Conservation (phyloP, 169 alveolate species). For the Cryptosporidium parvum region DNA sequence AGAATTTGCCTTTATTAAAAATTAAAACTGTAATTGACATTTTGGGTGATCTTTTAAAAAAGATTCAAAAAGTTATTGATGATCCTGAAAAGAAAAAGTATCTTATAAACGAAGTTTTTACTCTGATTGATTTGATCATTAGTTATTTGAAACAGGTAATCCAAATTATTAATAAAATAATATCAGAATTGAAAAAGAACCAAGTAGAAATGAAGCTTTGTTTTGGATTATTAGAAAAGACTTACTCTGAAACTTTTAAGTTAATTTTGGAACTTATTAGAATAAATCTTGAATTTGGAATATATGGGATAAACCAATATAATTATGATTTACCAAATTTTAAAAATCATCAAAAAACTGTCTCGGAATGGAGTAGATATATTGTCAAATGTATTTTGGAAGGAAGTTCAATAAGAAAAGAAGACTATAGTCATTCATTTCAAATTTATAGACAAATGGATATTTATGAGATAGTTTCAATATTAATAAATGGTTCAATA, state of each 20-base stretch:
- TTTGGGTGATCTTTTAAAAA: neutral
- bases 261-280: neutral
- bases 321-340: neutral
- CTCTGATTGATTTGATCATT: neutral
- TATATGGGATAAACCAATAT: neutral
- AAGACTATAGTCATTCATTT: neutral
- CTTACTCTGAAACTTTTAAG: neutral
- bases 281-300: slow-evolving; percentile 31
- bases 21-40: neutral
- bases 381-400: slow-evolving; percentile 33
- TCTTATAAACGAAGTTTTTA: neutral
- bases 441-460: slow-evolving; percentile 49
- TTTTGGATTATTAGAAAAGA: neutral
- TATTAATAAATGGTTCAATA: slow-evolving; percentile 1
- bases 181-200: neutral
- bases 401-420: slow-evolving; percentile 18
- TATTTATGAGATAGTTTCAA: slow-evolving; percentile 25
- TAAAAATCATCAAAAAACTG: neutral
- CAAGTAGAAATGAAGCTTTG: neutral
- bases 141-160: neutral
- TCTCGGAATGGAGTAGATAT: slow-evolving; percentile 55
- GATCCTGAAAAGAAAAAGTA: neutral
- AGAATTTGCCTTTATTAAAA: neutral
- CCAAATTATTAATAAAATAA: neutral
- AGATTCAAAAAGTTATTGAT: neutral